phyloP scores from a whole-genome alignment of 1,284 basidiomycete species.

The Pseudozyma pruni region DNA sequence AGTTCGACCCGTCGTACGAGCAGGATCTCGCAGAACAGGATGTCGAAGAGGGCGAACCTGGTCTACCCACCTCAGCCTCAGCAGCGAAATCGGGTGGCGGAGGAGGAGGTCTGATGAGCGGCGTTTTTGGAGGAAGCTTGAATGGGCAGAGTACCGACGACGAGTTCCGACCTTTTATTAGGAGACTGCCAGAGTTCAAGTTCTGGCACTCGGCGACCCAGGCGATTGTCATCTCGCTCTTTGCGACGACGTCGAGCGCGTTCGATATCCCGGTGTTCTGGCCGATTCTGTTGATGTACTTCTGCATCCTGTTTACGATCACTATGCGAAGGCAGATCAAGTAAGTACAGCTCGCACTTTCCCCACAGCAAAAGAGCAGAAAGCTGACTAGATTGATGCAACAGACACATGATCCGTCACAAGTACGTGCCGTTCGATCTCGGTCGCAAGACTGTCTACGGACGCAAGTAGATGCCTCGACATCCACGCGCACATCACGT shows the following conservation, averaged over 20 bases:
- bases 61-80: conserved; percentile 62
- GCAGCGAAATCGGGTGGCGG: conserved; percentile 12
- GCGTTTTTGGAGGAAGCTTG: conserved; percentile 70
- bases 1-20: conserved; percentile 94
- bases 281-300: conserved; percentile 92
- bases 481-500: not conserved
- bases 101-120: conserved; percentile 61
- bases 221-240: conserved; percentile 82
- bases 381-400: conserved; percentile 9
- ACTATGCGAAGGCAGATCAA: conserved; percentile 69
- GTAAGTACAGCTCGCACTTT: conserved; percentile 38
- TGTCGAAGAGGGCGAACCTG: conserved; percentile 87
- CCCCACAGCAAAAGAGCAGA: not conserved
- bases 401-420: conserved; percentile 98
- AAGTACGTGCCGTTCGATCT: conserved; percentile 87
- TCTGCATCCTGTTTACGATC: conserved; percentile 69
- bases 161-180: conserved; percentile 81
- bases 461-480: conserved; percentile 35
- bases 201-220: conserved; percentile 89
- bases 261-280: conserved; percentile 98
- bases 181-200: conserved; percentile 94
- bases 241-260: conserved; percentile 67
- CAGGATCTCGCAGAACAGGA: conserved; percentile 93
- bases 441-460: conserved; percentile 76
- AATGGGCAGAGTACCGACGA: conserved; percentile 49